phyloP scores from a whole-genome alignment of 2,329 filamentous ascomycete genomes.

The Penicillium thymicola region DNA sequence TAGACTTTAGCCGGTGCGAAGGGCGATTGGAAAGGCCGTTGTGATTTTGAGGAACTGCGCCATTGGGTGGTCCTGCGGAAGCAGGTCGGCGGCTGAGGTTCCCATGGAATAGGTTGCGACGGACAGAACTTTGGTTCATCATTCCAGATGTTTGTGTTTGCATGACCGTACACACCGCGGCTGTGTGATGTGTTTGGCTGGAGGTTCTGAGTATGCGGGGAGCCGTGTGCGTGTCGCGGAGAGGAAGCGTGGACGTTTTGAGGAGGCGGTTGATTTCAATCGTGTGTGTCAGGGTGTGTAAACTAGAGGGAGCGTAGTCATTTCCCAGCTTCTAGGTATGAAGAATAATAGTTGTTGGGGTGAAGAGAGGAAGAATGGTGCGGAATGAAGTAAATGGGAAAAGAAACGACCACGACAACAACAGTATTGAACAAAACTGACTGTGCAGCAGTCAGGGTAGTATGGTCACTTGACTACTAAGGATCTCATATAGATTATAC shows the following conservation, averaged over 20 bases:
- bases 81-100: constrained; percentile 44
- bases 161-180: not conserved
- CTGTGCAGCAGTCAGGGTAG: too few species aligned
- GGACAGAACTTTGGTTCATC: constrained; percentile 37
- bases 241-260: not conserved
- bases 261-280: too few species aligned
- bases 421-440: not conserved
- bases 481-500: not conserved
- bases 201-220: not conserved
- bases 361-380: not conserved
- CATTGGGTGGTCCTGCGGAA: constrained; percentile 27
- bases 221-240: constrained; percentile 1
- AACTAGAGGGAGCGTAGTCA: not conserved
- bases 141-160: not conserved
- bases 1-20: constrained; percentile 23
- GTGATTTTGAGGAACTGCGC: constrained; percentile 12
- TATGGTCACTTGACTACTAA: not conserved
- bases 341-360: constrained; percentile 6
- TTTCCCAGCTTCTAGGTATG: not conserved
- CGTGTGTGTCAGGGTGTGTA: not conserved
- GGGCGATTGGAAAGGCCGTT: constrained; percentile 23
- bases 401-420: not conserved
- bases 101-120: constrained; percentile 46
- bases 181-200: not conserved
- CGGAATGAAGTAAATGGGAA: constrained; percentile 3